phyloP scores from a whole-genome alignment of 1,139 yeast genomes.

The Pichia sp. region DNA sequence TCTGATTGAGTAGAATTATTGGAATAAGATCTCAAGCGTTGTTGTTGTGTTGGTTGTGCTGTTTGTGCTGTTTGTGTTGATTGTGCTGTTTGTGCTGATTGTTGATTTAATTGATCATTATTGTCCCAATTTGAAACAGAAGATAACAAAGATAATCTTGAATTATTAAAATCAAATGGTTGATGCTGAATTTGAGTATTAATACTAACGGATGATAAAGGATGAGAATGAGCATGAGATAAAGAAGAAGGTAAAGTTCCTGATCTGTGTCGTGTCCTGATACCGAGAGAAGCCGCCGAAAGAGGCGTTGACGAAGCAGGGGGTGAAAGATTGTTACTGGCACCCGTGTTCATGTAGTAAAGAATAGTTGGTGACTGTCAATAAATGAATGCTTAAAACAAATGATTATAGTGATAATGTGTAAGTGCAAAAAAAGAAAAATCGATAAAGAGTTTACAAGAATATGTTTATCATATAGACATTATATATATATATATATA shows the following conservation, averaged over 20 bases:
- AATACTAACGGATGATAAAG: too few species aligned
- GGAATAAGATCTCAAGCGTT: constrained; percentile 1
- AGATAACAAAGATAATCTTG: not conserved
- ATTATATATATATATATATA: too few species aligned
- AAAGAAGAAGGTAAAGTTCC: constrained; percentile 52
- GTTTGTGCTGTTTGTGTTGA: not conserved
- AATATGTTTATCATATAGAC: too few species aligned
- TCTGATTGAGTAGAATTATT: not conserved
- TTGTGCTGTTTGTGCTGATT: not conserved
- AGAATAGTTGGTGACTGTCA: too few species aligned
- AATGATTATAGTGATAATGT: too few species aligned
- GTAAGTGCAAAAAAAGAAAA: too few species aligned
- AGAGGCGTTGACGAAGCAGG: not conserved
- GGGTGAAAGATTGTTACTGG: not conserved
- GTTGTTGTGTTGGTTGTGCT: not conserved
- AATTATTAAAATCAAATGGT: not conserved
- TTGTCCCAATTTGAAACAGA: not conserved
- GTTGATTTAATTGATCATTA: not conserved
- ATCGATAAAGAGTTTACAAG: too few species aligned
- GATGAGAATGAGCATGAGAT: not conserved
- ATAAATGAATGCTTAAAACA: too few species aligned
- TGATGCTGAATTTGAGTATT: too few species aligned
- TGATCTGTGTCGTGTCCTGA: constrained; percentile 44
- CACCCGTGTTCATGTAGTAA: too few species aligned
- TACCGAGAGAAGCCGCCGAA: constrained; percentile 23